Base-by-base conservation (phyloP, 2,329 filamentous ascomycete genomes). In the Dryadomyces quercus-mongolicae region DNA sequence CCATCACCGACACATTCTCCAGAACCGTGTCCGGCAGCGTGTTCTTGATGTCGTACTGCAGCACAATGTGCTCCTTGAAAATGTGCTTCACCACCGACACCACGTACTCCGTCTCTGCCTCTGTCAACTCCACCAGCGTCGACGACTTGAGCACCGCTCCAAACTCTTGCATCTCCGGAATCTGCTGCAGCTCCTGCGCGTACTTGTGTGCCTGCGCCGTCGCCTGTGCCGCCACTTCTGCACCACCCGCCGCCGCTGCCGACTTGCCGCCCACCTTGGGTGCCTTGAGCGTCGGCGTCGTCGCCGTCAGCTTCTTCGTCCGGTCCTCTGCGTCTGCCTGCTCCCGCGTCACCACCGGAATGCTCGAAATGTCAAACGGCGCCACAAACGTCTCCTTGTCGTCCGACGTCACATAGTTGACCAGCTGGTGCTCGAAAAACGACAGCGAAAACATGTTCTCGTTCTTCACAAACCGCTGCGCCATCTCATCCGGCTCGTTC, bases 31-130 rank as follows among this genome's bases (percentile, higher is more conserved):
- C 88, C 13, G 88, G 85, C 12, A 98, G 77, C 2, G 93, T 98
- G 74, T 98, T 98, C 78, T 95, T 97, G 68, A 98, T 84, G 66
- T 97, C 88, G 69, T 93, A 98, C 66, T 98, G 93, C 54, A 98
- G 74, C 38, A 98, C 92, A 65, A 98, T 76, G 66, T 97, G 88
- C 67, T 95, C 88, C 73, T 95, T 95, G 83, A 96, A 98, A 64
- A 98, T 83, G 67, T 98, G 93, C 76, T 98, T 98, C 70, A 96
- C 81, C 21, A 93, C 84, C 40, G 80, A 84, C 57, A 98, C 93
- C 51, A 96, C 90, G 63, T 98, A 98, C 70, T 98, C 93, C 20
- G 92, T 97, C 71, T 97, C 93, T 53, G 89, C 88, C 69, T 98
- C 93, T 18, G 93, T 97, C 58, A 98, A 83, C 70, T 96, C 92